Evolutionary conservation across 768 basidiomycete genomes (phyloP).

Genomic region (Agaricus bisporus): DNA sequence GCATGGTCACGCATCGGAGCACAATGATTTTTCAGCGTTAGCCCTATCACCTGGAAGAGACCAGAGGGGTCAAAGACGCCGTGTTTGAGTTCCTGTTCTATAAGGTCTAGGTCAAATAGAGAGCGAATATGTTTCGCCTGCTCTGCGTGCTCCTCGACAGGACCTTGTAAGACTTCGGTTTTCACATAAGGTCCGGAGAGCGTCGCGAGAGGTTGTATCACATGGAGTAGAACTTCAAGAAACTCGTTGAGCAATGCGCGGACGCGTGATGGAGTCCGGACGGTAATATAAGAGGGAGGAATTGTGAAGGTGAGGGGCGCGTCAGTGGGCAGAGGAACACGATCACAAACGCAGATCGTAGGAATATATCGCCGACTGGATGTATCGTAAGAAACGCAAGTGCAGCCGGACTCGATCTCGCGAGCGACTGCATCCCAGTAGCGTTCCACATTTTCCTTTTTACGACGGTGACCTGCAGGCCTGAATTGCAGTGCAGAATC

Average conservation of each 20-base stretch:
- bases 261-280: conserved; percentile 70
- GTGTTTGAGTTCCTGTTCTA: conserved; percentile 76
- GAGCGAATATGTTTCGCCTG: conserved; percentile 64
- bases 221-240: conserved; percentile 72
- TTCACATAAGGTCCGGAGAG: conserved; percentile 56
- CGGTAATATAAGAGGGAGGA: conserved; percentile 42
- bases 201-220: conserved; percentile 75
- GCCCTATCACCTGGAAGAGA: conserved; percentile 73
- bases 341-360: conserved; percentile 47
- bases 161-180: conserved; percentile 50
- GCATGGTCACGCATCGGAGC: conserved; percentile 88
- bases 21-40: conserved; percentile 83
- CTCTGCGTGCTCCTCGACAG: conserved; percentile 56
- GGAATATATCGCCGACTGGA: conserved; percentile 44
- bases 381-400: conserved; percentile 71
- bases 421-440: conserved; percentile 82
- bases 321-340: conserved; percentile 1
- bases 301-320: conserved; percentile 15
- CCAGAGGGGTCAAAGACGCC: conserved; percentile 73
- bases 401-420: conserved; percentile 79
- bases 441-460: conserved; percentile 63
- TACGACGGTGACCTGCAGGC: conserved; percentile 68
- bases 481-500: conserved; percentile 81
- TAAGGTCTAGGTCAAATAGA: conserved; percentile 76
- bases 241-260: conserved; percentile 67